These are phyloP conservation scores for Solanum hybrid DNA, from an alignment of 305 asterid genomes.

Conservation along the genomic window DNA sequence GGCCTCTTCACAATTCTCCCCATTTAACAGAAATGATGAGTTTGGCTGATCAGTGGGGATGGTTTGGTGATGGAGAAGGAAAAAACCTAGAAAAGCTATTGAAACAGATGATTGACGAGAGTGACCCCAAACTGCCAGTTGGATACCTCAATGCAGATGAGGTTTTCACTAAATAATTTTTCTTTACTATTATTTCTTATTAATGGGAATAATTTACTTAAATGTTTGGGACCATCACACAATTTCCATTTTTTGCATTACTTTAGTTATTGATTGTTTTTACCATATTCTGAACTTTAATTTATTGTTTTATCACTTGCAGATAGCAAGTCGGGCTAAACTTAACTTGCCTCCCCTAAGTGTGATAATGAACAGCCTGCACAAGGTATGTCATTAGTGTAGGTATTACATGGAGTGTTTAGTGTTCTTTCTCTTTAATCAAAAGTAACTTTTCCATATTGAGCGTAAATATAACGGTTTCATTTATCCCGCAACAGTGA, in stretches of 20 bases:
- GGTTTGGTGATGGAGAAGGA: conserved; percentile 55
- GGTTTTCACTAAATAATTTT: conserved; percentile 29
- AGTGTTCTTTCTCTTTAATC: not conserved
- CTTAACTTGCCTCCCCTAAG: conserved; percentile 54
- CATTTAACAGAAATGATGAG: conserved; percentile 53
- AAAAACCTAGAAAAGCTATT: conserved; percentile 48
- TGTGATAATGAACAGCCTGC: conserved; percentile 38
- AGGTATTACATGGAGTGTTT: not conserved
- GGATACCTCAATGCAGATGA: conserved; percentile 74
- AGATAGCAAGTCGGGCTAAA: conserved; percentile 84
- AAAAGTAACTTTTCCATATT: not conserved
- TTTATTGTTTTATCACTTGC: conserved; percentile 9
- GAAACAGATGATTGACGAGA: conserved; percentile 65
- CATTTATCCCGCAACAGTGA: not conserved
- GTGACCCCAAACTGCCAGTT: conserved; percentile 72
- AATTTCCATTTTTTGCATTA: not conserved
- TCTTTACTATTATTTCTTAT: not conserved
- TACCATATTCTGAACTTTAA: not conserved
- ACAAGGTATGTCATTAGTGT: conserved; percentile 31
- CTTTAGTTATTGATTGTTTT: not conserved
- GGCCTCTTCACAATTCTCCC: conserved; percentile 68
- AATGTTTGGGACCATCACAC: not conserved
- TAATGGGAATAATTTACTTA: not conserved
- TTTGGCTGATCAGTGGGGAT: conserved; percentile 77
- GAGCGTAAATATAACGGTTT: not conserved